Evolutionary conservation across 805 yeast species (phyloP), one percentile per base, ranked within the genome.

Genomic region (Lipomyces spencermartinsiae): DNA sequence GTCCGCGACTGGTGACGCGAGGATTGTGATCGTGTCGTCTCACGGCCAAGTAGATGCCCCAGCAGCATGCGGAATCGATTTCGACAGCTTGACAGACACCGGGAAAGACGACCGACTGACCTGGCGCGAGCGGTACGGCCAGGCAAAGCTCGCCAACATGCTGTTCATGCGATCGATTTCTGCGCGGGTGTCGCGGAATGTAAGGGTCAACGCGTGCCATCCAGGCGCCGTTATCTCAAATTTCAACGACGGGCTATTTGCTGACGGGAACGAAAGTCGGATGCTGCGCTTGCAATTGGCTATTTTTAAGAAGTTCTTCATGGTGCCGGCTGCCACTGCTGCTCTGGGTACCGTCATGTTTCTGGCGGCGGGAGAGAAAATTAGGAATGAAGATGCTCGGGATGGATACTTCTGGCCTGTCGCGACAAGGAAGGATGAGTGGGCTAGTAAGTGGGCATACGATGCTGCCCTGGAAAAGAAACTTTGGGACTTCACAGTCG

Each of bases 121-220:
- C 29, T 51, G 56, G 56, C 56, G 56, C 33, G 22, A 51, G 16
- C 56, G 56, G 16, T 51, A 51, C 56, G 56, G 56, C 29, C 56
- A 51, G 19, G 2, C 56, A 9, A 51, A 51, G 16, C 56, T 51
- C 31, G 56, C 56, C 14, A 14, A 14, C 16, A 51, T 51, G 56
- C 56, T 51, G 16, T 51, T 51, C 56, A 51, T 51, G 56, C 56
- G n/a, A n/a, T 22, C 56, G 31, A 22, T 51, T 4, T 51, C 31
- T 4, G 31, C 29, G 31, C 29, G 56, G 56, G 29, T 51, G 16
- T 22, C 31, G 14, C 9, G 16, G 5, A 51, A 51, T 25, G 56
- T 51, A 5, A 22, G 56, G 31, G 56, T 51, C 9, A 51, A 51
- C 33, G 56, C 56, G 10, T 51, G 56, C 33, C 56, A 51, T 51